These are phyloP conservation scores for Malus hybrid DNA, from an alignment of 331 rosid genomes.

Conservation along the genomic window DNA sequence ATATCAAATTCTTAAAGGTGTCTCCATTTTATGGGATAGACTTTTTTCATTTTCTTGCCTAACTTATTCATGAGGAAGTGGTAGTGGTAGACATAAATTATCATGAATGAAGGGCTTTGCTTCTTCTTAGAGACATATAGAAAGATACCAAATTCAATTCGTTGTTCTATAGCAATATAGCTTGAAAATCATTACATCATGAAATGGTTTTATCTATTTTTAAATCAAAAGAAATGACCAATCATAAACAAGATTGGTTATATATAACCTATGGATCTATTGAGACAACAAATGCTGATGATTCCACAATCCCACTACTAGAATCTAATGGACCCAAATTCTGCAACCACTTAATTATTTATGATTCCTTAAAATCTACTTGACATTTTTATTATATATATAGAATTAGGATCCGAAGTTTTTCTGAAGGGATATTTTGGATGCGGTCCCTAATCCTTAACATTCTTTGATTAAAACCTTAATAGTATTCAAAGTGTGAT, in stretches of 20 bases:
- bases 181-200: neutral
- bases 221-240: neutral
- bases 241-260: neutral
- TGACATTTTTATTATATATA: neutral
- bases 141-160: neutral
- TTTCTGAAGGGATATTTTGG: too few species aligned
- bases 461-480: too few species aligned
- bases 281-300: neutral
- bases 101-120: neutral
- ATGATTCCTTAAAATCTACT: slow-evolving; percentile 2
- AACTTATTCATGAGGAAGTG: neutral
- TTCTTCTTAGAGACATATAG: neutral
- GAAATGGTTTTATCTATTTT: neutral
- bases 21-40: slow-evolving; percentile 1
- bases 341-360: neutral
- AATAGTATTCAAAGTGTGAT: too few species aligned
- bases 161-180: neutral
- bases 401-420: neutral
- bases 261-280: neutral
- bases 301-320: slow-evolving; percentile 7
- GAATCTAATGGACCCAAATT: neutral
- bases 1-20: neutral
- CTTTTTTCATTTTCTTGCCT: neutral
- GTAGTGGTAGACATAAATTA: slow-evolving; percentile 3
- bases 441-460: too few species aligned